A percentile compares a stretch with the other conserved stretches of the same genome.
phyloP scores from a whole-genome alignment of 805 yeast species.

The Metahyphopichia silvanorum region DNA sequence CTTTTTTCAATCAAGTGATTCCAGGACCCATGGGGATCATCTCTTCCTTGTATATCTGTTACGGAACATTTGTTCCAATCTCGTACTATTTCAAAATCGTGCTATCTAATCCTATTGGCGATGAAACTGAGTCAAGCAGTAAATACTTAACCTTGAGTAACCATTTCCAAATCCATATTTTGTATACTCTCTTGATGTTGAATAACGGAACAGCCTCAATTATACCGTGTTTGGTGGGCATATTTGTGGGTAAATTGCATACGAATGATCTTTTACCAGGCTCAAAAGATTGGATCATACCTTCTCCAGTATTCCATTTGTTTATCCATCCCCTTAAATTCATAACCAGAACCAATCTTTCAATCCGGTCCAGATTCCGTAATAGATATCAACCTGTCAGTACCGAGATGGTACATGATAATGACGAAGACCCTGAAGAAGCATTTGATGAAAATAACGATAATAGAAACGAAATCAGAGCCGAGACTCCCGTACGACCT shows the following conservation, averaged over 20 bases:
- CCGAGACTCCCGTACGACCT: conserved; percentile 61
- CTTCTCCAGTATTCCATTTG: conserved; percentile 21
- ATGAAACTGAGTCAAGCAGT: conserved; percentile 3
- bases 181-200: conserved; percentile 30
- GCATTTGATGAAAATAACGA: conserved; percentile 24
- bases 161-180: conserved; percentile 38
- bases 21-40: conserved; percentile 41
- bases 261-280: conserved; percentile 35
- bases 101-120: conserved; percentile 16
- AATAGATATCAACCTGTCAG: conserved; percentile 6
- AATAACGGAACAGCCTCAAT: conserved; percentile 36
- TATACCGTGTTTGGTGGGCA: conserved; percentile 35
- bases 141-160: conserved; percentile 27
- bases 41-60: conserved; percentile 38
- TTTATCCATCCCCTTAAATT: conserved; percentile 23
- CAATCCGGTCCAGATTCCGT: conserved; percentile 1
- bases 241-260: conserved; percentile 35
- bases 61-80: conserved; percentile 29
- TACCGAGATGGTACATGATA: background rate
- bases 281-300: conserved; percentile 30
- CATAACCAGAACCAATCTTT: background rate
- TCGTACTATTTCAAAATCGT: conserved; percentile 34
- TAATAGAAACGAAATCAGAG: conserved; percentile 30
- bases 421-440: conserved; percentile 14
- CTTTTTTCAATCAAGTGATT: conserved; percentile 30